Percentiles rank a stretch among this genome's conserved stretches.
These are phyloP conservation scores for Obelidium mucronatum DNA, from an alignment of 192 early-diverging fungal genomes.

Conservation along the genomic window DNA sequence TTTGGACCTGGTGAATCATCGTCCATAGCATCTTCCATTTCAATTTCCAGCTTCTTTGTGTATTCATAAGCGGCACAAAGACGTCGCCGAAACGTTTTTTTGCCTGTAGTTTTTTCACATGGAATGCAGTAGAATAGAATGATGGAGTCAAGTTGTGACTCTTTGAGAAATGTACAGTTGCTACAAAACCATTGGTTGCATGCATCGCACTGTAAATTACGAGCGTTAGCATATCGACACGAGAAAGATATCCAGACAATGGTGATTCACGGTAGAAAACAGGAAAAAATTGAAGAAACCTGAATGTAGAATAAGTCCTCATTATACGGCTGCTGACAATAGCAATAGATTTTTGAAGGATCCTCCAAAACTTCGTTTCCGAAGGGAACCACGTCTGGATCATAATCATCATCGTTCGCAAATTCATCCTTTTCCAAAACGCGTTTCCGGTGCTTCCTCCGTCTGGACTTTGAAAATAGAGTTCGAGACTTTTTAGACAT, in stretches of 20 bases:
- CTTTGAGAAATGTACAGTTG: conserved; percentile 27
- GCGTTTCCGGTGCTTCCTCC: conserved; percentile 13
- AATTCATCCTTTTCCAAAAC: too few relatives aligned
- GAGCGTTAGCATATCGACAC: background rate
- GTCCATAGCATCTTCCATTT: conserved; percentile 14
- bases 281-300: background rate
- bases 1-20: too few relatives aligned
- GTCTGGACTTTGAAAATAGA: conserved; percentile 13
- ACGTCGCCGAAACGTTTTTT: conserved; percentile 19
- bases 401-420: background rate
- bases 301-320: conserved; percentile 32
- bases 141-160: conserved; percentile 35
- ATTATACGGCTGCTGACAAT: conserved; percentile 23
- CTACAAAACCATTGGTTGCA: conserved; percentile 35
- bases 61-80: conserved; percentile 30
- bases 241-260: background rate
- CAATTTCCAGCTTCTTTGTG: conserved; percentile 21
- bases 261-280: background rate
- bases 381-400: background rate
- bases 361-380: conserved; percentile 17
- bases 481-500: conserved; percentile 17
- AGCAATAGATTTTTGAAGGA: conserved; percentile 27
- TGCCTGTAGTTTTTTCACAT: conserved; percentile 26
- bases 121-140: conserved; percentile 28
- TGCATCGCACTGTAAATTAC: conserved; percentile 22